Evolutionary conservation across 257 asterid species (phyloP), one percentile per base, ranked within the genome.

Genomic region (Dorcoceras hygrometricum): DNA sequence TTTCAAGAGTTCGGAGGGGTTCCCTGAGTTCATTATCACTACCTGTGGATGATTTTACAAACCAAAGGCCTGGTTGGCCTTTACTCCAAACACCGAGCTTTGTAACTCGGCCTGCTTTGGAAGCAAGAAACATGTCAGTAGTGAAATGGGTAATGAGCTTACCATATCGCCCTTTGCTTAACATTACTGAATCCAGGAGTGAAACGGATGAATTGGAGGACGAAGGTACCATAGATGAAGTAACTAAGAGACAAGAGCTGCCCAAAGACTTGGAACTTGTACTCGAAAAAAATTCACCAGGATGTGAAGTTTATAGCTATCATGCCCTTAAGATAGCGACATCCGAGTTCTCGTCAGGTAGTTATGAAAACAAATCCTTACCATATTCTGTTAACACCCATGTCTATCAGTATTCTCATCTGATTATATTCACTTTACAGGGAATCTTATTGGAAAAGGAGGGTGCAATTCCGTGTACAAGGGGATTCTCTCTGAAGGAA

Each of bases 41-140:
- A 66, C 96, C 92, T 7, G 81, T 81, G 4, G 86, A 79, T 75
- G 96, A 82, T 61, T 83, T 86, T 61, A 82, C 86, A 0, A 69
- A 70, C 81, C 86, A 81, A 75, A 83, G 83, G 78, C 98, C 95
- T 5, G 98, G 98, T 59, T 91, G 98, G 98, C 98, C 98, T 70
- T 75, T 91, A 14, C 95, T 91, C 66, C 95, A 80, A 70, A 83
- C 91, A 34, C 64, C 83, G 3, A 82, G 87, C 73, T 73, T 81
- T 16, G 61, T 87, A 54, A 79, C 86, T 63, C 81, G 77, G 53
- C 71, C 76, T 19, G 67, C 82, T 34, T 29, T 72, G 14, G 81
- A 82, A 39, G 91, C 88, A 23, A 83, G 90, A 73, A 84, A 87
- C 55, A 80, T 87, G 96, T 87, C 98, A 0, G 91, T 91, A 9